Conservation (phyloP, 768 basidiomycete genomes). For the Nidularia sp. region DNA sequence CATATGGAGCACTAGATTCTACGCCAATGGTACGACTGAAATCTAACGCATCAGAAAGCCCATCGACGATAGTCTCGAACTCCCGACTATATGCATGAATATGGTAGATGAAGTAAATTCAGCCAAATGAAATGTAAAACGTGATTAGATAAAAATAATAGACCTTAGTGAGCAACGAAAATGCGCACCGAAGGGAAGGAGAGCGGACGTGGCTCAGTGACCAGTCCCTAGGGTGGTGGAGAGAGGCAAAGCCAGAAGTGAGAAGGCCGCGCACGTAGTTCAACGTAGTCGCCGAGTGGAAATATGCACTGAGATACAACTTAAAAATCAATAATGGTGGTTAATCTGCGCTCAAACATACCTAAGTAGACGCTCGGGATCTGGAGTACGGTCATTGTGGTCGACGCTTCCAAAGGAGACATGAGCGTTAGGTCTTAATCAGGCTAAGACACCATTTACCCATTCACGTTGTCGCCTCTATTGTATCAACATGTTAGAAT, state of each 20-base stretch:
- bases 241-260: slow-evolving; percentile 89
- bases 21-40: slow-evolving; percentile 89
- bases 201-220: slow-evolving; percentile 90
- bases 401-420: slow-evolving; percentile 44
- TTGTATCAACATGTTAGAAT: slow-evolving; percentile 2
- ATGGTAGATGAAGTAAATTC: too few species aligned
- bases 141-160: too few species aligned
- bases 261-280: slow-evolving; percentile 92
- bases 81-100: slow-evolving; percentile 44
- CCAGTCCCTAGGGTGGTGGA: slow-evolving; percentile 89
- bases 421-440: neutral
- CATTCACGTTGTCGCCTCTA: slow-evolving; percentile 97
- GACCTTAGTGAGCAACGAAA: neutral
- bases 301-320: slow-evolving; percentile 70
- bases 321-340: neutral
- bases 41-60: slow-evolving; percentile 87
- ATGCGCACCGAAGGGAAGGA: slow-evolving; percentile 59
- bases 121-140: too few species aligned
- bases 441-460: slow-evolving; percentile 38
- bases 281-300: slow-evolving; percentile 90
- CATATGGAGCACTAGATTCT: slow-evolving; percentile 57
- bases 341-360: slow-evolving; percentile 17
- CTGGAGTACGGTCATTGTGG: slow-evolving; percentile 76
- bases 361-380: slow-evolving; percentile 88
- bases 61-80: slow-evolving; percentile 82